Base-by-base conservation (phyloP, 2,329 filamentous ascomycete genomes). In the Aspergillus fumigatiaffinis region DNA sequence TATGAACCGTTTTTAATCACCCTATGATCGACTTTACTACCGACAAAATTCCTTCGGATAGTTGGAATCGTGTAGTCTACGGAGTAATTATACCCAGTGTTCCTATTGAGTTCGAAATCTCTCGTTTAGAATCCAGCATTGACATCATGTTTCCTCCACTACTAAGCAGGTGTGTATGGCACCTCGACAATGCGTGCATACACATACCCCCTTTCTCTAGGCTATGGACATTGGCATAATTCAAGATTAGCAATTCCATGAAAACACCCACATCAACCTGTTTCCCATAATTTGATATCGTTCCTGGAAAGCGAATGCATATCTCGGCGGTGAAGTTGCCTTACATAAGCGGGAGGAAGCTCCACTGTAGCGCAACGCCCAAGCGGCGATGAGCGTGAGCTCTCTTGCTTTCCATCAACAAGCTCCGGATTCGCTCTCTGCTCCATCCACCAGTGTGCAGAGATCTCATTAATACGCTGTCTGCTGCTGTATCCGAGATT, bases 261-360 rank as follows among this genome's bases (percentile, higher is more conserved):
- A 35, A 3, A 35, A 25, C 20, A 47, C 21, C 44, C 4, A 47
- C 4, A 10, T 23, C 12, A 7, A 17, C 5, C 20, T 25, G 10
- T 25, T 25, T 47, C 10, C 10, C 4, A 21, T 23, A 17, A 12
- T 47, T 17, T 17, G 10, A 12, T 9, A 9, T 21, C 41, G 8
- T 12, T 20, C 21, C 23, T 21, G 21, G 3, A 23, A 47, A 47
- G 21, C 38, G 38, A 26, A 35, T 44, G 38, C 12, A 54, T 53
- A 38, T 55, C 63, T 63, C 62, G 57, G 64, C 60, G 56, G 29
- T 23, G 26, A 6, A 25, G 12, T 23, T 10, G 28, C 35, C 53
- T 68, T 66, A 68, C 63, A 62, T 67, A 68, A 66, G 52, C 61
- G 56, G 52, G 35, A 51, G 60, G 62, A 52, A 67, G 66, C 64